Percentiles rank a stretch among this genome's conserved stretches.
These are phyloP conservation scores for Didymella pinodella DNA, from an alignment of 2,329 filamentous ascomycete species.

Conservation along the genomic window DNA sequence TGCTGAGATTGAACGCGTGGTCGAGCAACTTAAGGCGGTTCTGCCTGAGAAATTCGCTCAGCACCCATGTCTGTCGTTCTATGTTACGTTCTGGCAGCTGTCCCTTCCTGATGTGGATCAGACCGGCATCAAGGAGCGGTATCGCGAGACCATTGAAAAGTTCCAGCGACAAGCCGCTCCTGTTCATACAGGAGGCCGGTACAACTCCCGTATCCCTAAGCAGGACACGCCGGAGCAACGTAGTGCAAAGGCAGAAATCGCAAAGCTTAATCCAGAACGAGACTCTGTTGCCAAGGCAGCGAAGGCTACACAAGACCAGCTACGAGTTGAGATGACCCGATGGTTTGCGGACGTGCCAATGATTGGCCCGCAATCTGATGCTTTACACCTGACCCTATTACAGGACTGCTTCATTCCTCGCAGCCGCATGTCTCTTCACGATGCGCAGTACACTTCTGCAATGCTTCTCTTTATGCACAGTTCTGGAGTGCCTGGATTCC, in stretches of 20 bases:
- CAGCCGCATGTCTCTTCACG: constrained; percentile 80
- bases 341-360: constrained; percentile 76
- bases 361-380: constrained; percentile 64
- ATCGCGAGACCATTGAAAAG: constrained; percentile 73
- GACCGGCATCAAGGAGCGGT: constrained; percentile 70
- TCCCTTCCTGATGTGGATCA: constrained; percentile 78
- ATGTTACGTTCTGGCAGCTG: constrained; percentile 90
- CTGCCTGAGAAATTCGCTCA: constrained; percentile 71
- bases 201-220: constrained; percentile 43
- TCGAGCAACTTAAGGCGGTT: constrained; percentile 70
- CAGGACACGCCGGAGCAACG: constrained; percentile 70
- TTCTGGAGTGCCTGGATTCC: constrained; percentile 84
- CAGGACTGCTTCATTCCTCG: constrained; percentile 94
- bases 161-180: constrained; percentile 32
- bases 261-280: constrained; percentile 58
- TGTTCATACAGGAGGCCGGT: constrained; percentile 71
- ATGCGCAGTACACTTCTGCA: constrained; percentile 87
- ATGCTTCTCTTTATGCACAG: constrained; percentile 89
- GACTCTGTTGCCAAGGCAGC: constrained; percentile 61
- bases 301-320: constrained; percentile 65
- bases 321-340: constrained; percentile 76
- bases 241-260: constrained; percentile 75
- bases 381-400: constrained; percentile 76
- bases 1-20: constrained; percentile 76
- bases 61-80: constrained; percentile 80